These are phyloP conservation scores for Lepiota brunneoincarnata DNA, from an alignment of 768 basidiomycete genomes.

Conservation along the genomic window DNA sequence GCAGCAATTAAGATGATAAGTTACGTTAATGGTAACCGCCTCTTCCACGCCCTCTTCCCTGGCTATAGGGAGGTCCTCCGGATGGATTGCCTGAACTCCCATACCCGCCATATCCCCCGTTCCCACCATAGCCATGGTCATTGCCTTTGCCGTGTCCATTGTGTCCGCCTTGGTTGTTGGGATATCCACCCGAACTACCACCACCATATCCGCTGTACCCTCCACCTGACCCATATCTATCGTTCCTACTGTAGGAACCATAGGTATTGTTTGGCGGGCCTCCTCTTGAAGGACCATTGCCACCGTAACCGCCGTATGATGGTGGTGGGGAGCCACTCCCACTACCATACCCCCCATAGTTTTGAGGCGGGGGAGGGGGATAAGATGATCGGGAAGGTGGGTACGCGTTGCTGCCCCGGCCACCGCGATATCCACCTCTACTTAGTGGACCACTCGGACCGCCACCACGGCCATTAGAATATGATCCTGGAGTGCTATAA, in stretches of 20 bases:
- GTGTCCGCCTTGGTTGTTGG: constrained; percentile 32
- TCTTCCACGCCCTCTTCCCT: constrained; percentile 37
- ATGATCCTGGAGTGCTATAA: constrained; percentile 17
- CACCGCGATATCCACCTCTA: constrained; percentile 24
- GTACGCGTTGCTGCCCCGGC: constrained; percentile 23
- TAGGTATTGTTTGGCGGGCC: constrained; percentile 24
- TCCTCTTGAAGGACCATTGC: constrained; percentile 24
- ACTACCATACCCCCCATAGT: constrained; percentile 29
- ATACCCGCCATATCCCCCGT: constrained; percentile 30
- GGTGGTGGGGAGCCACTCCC: too few species aligned
- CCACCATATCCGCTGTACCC: constrained; percentile 34
- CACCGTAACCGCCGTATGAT: constrained; percentile 7
- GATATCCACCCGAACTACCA: constrained; percentile 14
- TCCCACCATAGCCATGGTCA: constrained; percentile 35
- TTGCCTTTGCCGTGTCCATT: constrained; percentile 10
- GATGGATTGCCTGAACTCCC: constrained; percentile 20
- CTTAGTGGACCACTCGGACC: constrained; percentile 20
- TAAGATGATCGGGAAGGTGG: constrained; percentile 7
- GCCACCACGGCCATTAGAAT: constrained; percentile 20
- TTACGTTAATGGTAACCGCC: constrained; percentile 42
- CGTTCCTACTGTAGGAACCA: constrained; percentile 29
- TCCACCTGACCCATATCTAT: constrained; percentile 25
- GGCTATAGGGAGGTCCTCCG: constrained; percentile 26
- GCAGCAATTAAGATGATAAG: constrained; percentile 2
- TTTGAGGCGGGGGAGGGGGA: constrained; percentile 18